Evolutionary conservation across 75 land plant species (phyloP).

Genomic region (Sequoiadendron giganteum): DNA sequence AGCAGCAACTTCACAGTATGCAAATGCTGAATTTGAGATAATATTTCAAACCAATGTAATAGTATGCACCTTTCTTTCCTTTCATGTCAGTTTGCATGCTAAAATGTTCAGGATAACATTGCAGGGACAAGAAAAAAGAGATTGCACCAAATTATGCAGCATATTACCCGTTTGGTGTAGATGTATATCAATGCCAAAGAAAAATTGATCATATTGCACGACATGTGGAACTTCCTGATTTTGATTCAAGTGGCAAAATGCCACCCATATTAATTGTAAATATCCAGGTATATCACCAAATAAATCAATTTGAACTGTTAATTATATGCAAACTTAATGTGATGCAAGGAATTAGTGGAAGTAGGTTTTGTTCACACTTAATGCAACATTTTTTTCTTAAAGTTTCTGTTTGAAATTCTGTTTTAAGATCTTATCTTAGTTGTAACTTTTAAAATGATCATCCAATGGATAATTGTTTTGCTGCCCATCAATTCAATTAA

Average conservation of each 20-base stretch:
- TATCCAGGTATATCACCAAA: conserved; percentile 67
- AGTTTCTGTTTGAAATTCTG: conserved; percentile 3
- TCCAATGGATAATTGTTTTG: not conserved
- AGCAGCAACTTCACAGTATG: not conserved
- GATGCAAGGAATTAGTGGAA: not conserved
- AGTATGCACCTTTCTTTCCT: not conserved
- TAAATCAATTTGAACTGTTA: not conserved
- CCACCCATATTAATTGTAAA: conserved; percentile 84
- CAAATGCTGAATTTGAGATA: not conserved
- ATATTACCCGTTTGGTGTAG: conserved; percentile 83
- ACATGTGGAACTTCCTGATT: conserved; percentile 76
- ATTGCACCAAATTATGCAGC: conserved; percentile 70
- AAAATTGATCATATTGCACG: conserved; percentile 85
- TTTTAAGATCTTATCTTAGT: not conserved
- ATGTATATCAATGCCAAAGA: conserved; percentile 62
- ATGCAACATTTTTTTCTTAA: not conserved
- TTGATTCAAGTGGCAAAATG: conserved; percentile 38
- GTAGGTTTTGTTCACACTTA: not conserved
- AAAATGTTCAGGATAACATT: conserved; percentile 1
- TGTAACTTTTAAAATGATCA: not conserved
- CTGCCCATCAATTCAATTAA: not conserved
- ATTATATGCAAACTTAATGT: not conserved
- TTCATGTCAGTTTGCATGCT: not conserved
- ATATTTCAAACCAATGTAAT: not conserved
- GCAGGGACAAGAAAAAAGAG: conserved; percentile 88